phyloP scores from a whole-genome alignment of 148 eudicot species.

The Vaccinium myrtillus region DNA sequence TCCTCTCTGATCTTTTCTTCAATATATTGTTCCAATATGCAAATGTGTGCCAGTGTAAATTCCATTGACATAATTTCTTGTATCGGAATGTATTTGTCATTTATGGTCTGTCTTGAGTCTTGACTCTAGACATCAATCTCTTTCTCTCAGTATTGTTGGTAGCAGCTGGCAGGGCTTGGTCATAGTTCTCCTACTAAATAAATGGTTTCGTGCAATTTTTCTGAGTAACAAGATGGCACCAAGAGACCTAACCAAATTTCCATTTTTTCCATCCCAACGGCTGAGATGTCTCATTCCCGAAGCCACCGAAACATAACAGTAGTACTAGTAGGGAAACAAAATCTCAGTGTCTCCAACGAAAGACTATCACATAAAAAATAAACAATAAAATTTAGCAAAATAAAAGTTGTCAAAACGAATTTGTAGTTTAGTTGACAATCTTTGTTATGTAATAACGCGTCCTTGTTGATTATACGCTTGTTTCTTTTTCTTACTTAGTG shows the following conservation, averaged over 20 bases:
- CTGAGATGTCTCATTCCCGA: no score
- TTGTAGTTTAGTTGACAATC: no score
- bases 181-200: not conserved
- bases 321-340: no score
- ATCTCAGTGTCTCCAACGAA: no score
- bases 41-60: no score
- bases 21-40: no score
- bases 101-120: not conserved
- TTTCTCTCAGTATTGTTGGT: not conserved
- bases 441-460: not conserved
- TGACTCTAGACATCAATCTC: not conserved
- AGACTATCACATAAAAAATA: not conserved
- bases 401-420: not conserved
- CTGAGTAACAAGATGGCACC: no score
- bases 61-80: not conserved
- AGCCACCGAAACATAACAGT: no score
- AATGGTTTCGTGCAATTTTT: not conserved
- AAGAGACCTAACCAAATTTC: not conserved
- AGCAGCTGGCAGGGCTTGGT: not conserved
- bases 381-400: not conserved
- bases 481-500: not conserved
- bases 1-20: not conserved
- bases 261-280: not conserved
- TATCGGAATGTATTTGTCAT: not conserved
- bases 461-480: not conserved